A percentile compares a stretch with the other conserved stretches of the same genome.
Evolutionary conservation across 2,329 filamentous ascomycete species (phyloP).

Genomic region (Aspergillus caelatus): DNA sequence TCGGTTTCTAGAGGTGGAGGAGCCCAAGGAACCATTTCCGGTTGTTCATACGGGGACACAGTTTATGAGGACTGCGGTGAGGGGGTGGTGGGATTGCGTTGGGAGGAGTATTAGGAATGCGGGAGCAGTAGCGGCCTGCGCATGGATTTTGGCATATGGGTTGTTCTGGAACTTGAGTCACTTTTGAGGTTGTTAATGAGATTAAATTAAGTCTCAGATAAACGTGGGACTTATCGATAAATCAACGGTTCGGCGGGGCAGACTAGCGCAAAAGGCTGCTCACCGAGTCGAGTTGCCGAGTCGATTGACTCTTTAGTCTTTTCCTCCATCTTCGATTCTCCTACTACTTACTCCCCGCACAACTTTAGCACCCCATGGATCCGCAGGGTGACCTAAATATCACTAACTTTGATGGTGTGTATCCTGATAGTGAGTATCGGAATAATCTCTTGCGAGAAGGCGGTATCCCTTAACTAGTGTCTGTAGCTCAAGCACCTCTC

Average conservation of each 20-base stretch:
- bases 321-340: not conserved
- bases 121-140: not conserved
- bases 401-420: not conserved
- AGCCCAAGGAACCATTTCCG: slow-evolving; percentile 11
- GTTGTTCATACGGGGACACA: not conserved
- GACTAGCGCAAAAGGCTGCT: not conserved
- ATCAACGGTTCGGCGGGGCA: not conserved
- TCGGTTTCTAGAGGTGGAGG: slow-evolving; percentile 18
- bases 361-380: not conserved
- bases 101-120: not conserved
- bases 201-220: not conserved
- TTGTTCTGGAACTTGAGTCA: not conserved
- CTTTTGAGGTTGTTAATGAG: not conserved
- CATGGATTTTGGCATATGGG: not conserved
- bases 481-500: not conserved
- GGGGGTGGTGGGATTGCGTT: not conserved
- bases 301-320: not conserved
- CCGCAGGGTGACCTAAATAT: not conserved
- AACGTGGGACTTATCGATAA: not conserved
- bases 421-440: not conserved
- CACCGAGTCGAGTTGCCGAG: not conserved
- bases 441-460: not conserved
- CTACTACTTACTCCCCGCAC: not conserved
- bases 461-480: not conserved
- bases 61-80: not conserved